Base-by-base conservation (phyloP, 2,329 filamentous ascomycete genomes). In the Colletotrichum navitas region DNA sequence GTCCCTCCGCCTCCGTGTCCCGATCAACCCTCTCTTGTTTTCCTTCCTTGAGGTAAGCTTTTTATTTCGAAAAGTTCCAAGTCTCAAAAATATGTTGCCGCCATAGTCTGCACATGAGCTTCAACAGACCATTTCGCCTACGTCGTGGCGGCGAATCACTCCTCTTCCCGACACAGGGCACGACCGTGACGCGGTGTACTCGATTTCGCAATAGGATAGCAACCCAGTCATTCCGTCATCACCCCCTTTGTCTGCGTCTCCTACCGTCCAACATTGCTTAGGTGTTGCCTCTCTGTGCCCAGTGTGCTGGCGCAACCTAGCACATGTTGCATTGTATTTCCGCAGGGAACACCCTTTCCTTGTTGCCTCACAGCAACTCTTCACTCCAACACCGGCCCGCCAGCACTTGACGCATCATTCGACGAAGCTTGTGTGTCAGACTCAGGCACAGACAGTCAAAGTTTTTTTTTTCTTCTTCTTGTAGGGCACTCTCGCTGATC, bases 401-500 rank as follows among this genome's bases (percentile, higher is more conserved):
- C 63, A 54, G 16, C 61, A 55, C 43, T 65, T 65, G 72, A 73
- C 72, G 72, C 72, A 72, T 63, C 63, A 58, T 68, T 65, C 63
- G 63, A 68, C 72, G 68, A 62, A 64, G 63, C 68, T 63, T 63
- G 60, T 73, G 72, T 72, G 39, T 72, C 70, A 72, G 70, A 72
- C 70, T 52, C 70, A 72, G 70, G 70, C 70, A 72, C 70, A 72
- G 66, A 72, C 60, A 26, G 66, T 72, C 60, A 69, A 66, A 70
- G 66, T 70, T 70, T 72, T 72, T 29, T 29, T 29, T 4, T 29
- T 29, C 29, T 29, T n/a, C 18, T 61, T 41, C 32, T 18, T 36
- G n/a, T 26, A 16, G 47, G 60, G 51, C 61, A 29, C 41, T 61
- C 39, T 62, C 34, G 61, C 70, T 72, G 61, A 72, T 66, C 21